Conservation (phyloP, 2,329 filamentous ascomycete genomes). For the Lachnellula cervina region DNA sequence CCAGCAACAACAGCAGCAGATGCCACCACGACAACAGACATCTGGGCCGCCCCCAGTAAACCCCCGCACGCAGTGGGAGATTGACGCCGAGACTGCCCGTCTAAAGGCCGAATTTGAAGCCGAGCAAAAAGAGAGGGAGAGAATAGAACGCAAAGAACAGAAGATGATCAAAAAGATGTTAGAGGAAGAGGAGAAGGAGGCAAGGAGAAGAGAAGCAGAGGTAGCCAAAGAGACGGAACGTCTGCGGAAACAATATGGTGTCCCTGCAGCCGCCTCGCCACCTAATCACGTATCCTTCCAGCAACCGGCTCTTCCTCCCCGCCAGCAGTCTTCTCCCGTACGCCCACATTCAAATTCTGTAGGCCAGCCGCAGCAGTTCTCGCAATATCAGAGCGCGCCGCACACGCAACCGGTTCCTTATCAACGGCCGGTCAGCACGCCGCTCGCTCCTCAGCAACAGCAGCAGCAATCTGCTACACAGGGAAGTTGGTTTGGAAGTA, state of each 20-base stretch:
- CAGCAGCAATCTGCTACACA: background rate
- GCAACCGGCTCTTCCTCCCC: constrained; percentile 12
- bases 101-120: constrained; percentile 50
- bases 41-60: constrained; percentile 24
- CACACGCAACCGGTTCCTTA: constrained; percentile 24
- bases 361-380: constrained; percentile 9
- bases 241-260: constrained; percentile 62
- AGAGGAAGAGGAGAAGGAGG: constrained; percentile 60
- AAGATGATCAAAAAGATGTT: constrained; percentile 60
- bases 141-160: constrained; percentile 52
- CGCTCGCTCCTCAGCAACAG: constrained; percentile 4
- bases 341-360: constrained; percentile 1
- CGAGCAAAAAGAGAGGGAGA: constrained; percentile 43
- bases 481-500: background rate
- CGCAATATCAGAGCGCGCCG: constrained; percentile 25
- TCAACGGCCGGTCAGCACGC: constrained; percentile 26
- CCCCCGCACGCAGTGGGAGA: constrained; percentile 36
- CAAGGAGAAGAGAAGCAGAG: constrained; percentile 49
- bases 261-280: constrained; percentile 6
- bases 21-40: constrained; percentile 4
- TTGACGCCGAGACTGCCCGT: constrained; percentile 74
- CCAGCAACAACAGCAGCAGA: constrained; percentile 19
- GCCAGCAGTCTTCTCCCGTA: constrained; percentile 1
- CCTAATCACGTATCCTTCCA: background rate
- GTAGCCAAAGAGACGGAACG: constrained; percentile 80